Conservation (phyloP, 2,329 filamentous ascomycete genomes). For the Fonsecaea monophora region DNA sequence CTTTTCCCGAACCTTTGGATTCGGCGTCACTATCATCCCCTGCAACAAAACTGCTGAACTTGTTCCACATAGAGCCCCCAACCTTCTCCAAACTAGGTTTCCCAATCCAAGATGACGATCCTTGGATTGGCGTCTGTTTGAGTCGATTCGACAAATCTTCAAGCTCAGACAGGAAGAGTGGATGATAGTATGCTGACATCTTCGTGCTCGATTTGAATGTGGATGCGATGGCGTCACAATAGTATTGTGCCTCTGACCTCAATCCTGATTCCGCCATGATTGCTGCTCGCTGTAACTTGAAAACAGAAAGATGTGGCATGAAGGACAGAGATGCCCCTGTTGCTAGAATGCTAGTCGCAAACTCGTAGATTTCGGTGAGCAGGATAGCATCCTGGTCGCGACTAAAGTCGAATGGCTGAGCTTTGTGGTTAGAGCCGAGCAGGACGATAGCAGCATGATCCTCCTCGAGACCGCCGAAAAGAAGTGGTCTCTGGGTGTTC, state of each 20-base stretch:
- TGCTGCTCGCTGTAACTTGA: slow-evolving; percentile 89
- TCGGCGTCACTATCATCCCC: slow-evolving; percentile 80
- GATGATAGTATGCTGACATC: slow-evolving; percentile 84
- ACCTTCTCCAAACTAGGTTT: slow-evolving; percentile 97
- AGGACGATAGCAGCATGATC: slow-evolving; percentile 78
- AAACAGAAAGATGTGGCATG: slow-evolving; percentile 83
- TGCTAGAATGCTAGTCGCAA: slow-evolving; percentile 75
- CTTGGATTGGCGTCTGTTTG: slow-evolving; percentile 83
- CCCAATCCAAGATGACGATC: slow-evolving; percentile 84
- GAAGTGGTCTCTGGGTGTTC: slow-evolving; percentile 56
- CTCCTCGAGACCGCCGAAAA: slow-evolving; percentile 86
- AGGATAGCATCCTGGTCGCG: slow-evolving; percentile 86
- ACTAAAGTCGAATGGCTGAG: slow-evolving; percentile 72
- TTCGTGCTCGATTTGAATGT: slow-evolving; percentile 82
- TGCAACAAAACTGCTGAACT: slow-evolving; percentile 94
- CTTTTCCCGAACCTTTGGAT: slow-evolving; percentile 63
- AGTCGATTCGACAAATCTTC: slow-evolving; percentile 85
- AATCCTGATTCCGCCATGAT: slow-evolving; percentile 83
- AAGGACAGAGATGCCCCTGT: slow-evolving; percentile 58
- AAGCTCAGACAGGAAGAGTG: slow-evolving; percentile 73
- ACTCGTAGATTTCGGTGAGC: slow-evolving; percentile 96
- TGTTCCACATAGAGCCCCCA: slow-evolving; percentile 85
- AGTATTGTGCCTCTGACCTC: slow-evolving; percentile 82
- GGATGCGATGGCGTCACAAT: slow-evolving; percentile 82
- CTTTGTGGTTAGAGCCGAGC: slow-evolving; percentile 81